Percentiles rank a stretch among this genome's conserved stretches.
phyloP scores from a whole-genome alignment of 257 asterid species.

The Solanum pinnatisectum region DNA sequence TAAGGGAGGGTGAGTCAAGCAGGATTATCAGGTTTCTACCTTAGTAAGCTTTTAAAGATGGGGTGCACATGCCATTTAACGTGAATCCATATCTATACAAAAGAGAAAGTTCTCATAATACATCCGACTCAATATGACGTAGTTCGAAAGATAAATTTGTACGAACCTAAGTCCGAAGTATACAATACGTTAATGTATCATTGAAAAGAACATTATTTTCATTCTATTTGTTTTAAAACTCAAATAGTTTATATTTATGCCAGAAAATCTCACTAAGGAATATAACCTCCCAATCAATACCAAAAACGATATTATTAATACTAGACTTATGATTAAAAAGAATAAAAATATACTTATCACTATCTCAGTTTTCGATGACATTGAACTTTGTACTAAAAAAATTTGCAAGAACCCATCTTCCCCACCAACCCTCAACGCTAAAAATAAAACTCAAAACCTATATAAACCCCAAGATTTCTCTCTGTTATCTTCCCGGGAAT shows the following conservation, averaged over 20 bases:
- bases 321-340: not conserved
- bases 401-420: not conserved
- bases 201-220: not conserved
- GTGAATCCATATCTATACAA: not conserved
- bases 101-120: not conserved
- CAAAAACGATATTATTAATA: not conserved
- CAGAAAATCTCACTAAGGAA: not conserved
- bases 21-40: not conserved
- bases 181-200: no score
- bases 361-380: no score
- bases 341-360: not conserved
- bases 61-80: not conserved
- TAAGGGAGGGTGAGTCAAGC: not conserved
- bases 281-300: not conserved
- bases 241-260: not conserved
- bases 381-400: no score
- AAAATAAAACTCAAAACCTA: not conserved
- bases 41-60: not conserved
- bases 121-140: not conserved
- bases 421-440: not conserved
- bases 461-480: not conserved
- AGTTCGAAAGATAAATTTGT: not conserved
- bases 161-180: not conserved
- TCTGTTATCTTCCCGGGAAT: not conserved
- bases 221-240: not conserved